Conservation (phyloP, 108 stramenopile genomes). For the Nitzschia sp. region DNA sequence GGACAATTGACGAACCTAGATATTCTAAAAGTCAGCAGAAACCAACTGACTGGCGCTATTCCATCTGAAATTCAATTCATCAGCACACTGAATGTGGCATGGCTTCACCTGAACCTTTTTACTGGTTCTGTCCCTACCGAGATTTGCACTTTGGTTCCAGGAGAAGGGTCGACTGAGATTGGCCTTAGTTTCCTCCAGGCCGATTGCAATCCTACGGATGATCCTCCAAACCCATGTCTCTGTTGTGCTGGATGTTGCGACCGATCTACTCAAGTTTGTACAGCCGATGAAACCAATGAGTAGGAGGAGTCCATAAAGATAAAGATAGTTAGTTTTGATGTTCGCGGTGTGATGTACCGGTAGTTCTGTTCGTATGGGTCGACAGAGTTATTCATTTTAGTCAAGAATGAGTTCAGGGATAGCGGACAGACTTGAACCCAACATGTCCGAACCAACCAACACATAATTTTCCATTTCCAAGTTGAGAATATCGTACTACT, state of each 20-base stretch:
- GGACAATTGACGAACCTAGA: slow-evolving; percentile 17
- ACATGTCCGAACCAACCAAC: too few species aligned
- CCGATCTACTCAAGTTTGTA: slow-evolving; percentile 3
- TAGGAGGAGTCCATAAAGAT: neutral
- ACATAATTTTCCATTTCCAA: too few species aligned
- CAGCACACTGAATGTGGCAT: slow-evolving; percentile 9
- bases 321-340: neutral
- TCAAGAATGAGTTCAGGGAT: too few species aligned
- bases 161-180: neutral
- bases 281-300: neutral
- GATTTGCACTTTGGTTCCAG: slow-evolving; percentile 1
- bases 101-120: slow-evolving; percentile 19
- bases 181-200: slow-evolving; percentile 16
- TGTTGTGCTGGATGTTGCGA: slow-evolving; percentile 36
- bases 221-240: slow-evolving; percentile 12
- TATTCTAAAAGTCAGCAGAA: slow-evolving; percentile 28
- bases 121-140: slow-evolving; percentile 10
- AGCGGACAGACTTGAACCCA: too few species aligned
- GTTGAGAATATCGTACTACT: too few species aligned
- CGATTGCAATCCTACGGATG: slow-evolving; percentile 23
- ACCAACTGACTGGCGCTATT: slow-evolving; percentile 35
- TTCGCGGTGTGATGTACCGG: neutral
- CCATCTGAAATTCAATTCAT: slow-evolving; percentile 35
- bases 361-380: neutral
- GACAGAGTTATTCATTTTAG: too few species aligned